Percentiles rank a stretch among this genome's conserved stretches.
Evolutionary conservation across 2,329 filamentous ascomycete genomes (phyloP).

Genomic region (Thermoascus crustaceus): DNA sequence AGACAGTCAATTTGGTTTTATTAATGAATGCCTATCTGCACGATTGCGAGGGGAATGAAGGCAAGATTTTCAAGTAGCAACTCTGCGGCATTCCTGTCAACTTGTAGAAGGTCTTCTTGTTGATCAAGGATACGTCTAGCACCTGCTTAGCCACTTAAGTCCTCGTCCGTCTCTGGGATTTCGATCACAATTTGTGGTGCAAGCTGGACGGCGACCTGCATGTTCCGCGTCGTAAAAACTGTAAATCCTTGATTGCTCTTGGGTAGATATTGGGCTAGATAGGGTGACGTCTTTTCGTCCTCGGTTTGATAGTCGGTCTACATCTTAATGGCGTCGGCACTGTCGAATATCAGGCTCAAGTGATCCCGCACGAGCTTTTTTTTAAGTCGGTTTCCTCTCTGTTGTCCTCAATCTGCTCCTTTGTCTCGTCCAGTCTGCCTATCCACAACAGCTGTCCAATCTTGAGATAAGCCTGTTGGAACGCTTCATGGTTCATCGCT

Average conservation of each 20-base stretch:
- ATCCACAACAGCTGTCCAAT: slow-evolving; percentile 2
- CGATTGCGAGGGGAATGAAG: slow-evolving; percentile 15
- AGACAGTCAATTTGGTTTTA: slow-evolving; percentile 6
- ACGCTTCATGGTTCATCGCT: background rate
- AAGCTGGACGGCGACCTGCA: slow-evolving; percentile 10
- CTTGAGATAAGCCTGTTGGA: slow-evolving; percentile 2
- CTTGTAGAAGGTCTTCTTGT: slow-evolving; percentile 1
- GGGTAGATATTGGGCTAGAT: too few species aligned
- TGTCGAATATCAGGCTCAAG: too few species aligned
- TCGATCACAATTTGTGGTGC: slow-evolving; percentile 10
- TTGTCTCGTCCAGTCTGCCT: too few species aligned
- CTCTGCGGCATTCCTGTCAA: background rate
- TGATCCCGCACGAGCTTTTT: too few species aligned
- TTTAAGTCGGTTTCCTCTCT: too few species aligned
- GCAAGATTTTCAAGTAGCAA: slow-evolving; percentile 8
- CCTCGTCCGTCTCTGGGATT: slow-evolving; percentile 8
- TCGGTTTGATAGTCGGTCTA: too few species aligned
- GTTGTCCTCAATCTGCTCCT: too few species aligned
- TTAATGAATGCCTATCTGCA: slow-evolving; percentile 15
- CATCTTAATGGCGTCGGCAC: too few species aligned
- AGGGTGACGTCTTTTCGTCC: too few species aligned
- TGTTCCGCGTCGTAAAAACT: slow-evolving; percentile 13
- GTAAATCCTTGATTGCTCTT: slow-evolving; percentile 6
- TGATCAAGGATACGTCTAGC: slow-evolving; percentile 1
- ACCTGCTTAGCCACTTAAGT: slow-evolving; percentile 7